A percentile compares a stretch with the other conserved stretches of the same genome.
Conservation (phyloP, 352 stramenopile genomes). For the Phytophthora pluvialis region DNA sequence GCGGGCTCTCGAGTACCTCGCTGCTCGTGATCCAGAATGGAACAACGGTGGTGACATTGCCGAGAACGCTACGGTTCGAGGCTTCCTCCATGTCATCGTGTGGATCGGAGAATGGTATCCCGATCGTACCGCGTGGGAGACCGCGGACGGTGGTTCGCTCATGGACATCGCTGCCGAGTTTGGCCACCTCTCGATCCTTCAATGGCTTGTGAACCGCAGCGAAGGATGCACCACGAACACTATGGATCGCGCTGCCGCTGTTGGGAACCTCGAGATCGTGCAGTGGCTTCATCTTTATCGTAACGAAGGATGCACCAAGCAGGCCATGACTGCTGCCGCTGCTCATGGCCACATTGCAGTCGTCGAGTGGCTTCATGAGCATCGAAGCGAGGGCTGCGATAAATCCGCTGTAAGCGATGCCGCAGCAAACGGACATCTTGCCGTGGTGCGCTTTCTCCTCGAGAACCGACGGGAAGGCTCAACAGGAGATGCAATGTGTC, state of each 20-base stretch:
- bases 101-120: conserved; percentile 21
- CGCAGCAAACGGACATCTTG: conserved; percentile 21
- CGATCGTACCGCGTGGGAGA: conserved; percentile 18
- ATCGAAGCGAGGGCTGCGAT: conserved; percentile 9
- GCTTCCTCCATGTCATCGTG: conserved; percentile 19
- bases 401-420: conserved; percentile 10
- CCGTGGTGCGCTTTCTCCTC: conserved; percentile 21
- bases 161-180: conserved; percentile 31
- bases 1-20: conserved; percentile 16
- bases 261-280: conserved; percentile 20
- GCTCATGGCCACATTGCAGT: conserved; percentile 17
- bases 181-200: conserved; percentile 16
- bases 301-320: conserved; percentile 23
- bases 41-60: conserved; percentile 13
- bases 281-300: conserved; percentile 15
- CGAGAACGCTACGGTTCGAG: conserved; percentile 10
- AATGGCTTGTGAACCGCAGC: conserved; percentile 19
- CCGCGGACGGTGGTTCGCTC: conserved; percentile 3
- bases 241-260: conserved; percentile 24
- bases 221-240: conserved; percentile 20
- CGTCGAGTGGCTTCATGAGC: conserved; percentile 6
- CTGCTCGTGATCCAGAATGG: conserved; percentile 26
- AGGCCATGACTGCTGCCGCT: conserved; percentile 25
- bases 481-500: conserved; percentile 22
- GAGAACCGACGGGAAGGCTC: conserved; percentile 25